Conservation (phyloP, 768 basidiomycete species). For the Pholiota molesta region DNA sequence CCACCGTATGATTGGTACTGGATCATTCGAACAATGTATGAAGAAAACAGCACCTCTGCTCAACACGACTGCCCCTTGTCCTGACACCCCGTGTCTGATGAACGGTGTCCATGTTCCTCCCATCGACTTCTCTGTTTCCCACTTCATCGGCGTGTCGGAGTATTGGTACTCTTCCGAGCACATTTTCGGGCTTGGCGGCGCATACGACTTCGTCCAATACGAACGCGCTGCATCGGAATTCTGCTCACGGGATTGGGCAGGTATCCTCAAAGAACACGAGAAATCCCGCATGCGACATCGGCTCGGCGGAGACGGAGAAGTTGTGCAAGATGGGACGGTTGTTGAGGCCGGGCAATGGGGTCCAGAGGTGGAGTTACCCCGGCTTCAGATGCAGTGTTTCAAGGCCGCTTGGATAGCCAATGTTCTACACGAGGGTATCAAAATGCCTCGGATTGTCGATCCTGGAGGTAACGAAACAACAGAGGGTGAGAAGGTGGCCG, state of each 20-base stretch:
- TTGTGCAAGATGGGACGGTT: constrained; percentile 58
- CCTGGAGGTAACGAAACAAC: constrained; percentile 77
- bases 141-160: constrained; percentile 97
- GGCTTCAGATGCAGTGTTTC: constrained; percentile 98
- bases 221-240: constrained; percentile 90
- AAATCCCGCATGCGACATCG: constrained; percentile 46
- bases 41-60: constrained; percentile 72
- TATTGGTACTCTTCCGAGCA: constrained; percentile 99
- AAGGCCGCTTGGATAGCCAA: constrained; percentile 99
- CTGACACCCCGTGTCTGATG: constrained; percentile 87
- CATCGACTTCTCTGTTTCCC: constrained; percentile 91
- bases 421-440: constrained; percentile 94
- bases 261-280: constrained; percentile 72
- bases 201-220: constrained; percentile 96
- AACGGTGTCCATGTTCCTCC: constrained; percentile 92
- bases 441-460: constrained; percentile 90
- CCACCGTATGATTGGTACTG: constrained; percentile 79
- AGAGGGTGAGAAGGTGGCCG: constrained; percentile 67
- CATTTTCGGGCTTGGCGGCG: constrained; percentile 91
- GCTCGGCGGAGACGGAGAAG: constrained; percentile 68
- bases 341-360: constrained; percentile 73
- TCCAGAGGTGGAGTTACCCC: constrained; percentile 74
- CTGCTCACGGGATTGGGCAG: constrained; percentile 79
- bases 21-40: constrained; percentile 88
- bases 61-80: constrained; percentile 84